Base-by-base conservation (phyloP, 805 yeast species). In the Saturnispora halmiae region DNA sequence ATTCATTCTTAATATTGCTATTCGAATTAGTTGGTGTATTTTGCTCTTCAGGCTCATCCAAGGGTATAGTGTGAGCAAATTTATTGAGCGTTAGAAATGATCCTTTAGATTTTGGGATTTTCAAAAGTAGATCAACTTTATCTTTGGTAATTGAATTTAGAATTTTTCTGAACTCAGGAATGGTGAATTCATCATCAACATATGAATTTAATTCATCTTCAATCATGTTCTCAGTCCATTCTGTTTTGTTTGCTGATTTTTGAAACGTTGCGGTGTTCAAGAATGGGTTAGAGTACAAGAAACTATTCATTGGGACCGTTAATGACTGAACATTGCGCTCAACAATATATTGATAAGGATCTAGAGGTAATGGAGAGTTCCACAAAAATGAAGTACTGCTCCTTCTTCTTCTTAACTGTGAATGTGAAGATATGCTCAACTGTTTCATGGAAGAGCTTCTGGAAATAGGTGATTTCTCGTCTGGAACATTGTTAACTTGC, bases 291-390 rank as follows among this genome's bases (percentile, higher is more conserved):
- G 29, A 32, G 11, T 42, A 38, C 16, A 34, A 36, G 31, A 49
- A 44, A 2, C 26, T 29, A 2, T 51, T 6, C 6, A 41, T 45
- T 11, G 61, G 34, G 11, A 34, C 34, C 11, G 51, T 55, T 36
- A 66, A 38, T 0, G 41, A 36, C 9, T 47, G 38, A 0, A 56
- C 13, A 9, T 47, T 58, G 27, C 56, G 52, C 3, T 58, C 54
- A 0, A 51, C 42, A 31, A 70, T 63, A 46, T 55, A 56, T 29
- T 55, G 58, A 48, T 66, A 64, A 16, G 70, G 66, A 44, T 67
- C 71, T 10, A 55, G 28, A 1, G 49, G 38, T 4, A 46, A 10
- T 2, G 53, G 4, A 2, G 44, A 30, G 18, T 34, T 49, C 63
- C 61, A 59, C 15, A 59, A 43, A 36, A 60, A 55, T 2, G 63